phyloP scores from a whole-genome alignment of 2,329 filamentous ascomycete genomes.

The Neodidymelliopsis sp. region DNA sequence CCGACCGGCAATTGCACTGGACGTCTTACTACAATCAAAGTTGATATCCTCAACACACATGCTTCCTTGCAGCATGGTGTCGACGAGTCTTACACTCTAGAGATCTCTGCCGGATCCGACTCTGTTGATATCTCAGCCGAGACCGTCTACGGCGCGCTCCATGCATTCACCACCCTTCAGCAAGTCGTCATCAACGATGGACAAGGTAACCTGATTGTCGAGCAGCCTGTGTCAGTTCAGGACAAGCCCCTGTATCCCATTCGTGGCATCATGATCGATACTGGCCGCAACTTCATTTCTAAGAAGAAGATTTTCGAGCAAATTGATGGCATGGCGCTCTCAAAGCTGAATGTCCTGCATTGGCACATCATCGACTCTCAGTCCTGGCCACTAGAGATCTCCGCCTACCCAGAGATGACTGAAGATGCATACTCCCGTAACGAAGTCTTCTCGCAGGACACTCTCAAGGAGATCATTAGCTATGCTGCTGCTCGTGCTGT shows the following conservation, averaged over 20 bases:
- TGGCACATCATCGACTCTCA: conserved; percentile 65
- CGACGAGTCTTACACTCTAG: conserved; percentile 64
- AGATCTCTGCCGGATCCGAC: conserved; percentile 51
- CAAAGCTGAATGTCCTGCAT: conserved; percentile 65
- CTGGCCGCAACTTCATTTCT: conserved; percentile 63
- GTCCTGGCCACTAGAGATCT: conserved; percentile 62
- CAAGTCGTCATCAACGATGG: conserved; percentile 62
- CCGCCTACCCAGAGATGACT: conserved; percentile 60
- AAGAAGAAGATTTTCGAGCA: conserved; percentile 62
- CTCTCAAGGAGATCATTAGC: conserved; percentile 55
- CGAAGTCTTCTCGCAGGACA: conserved; percentile 55
- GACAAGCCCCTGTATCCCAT: conserved; percentile 62
- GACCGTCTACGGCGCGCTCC: conserved; percentile 63
- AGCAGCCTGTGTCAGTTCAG: conserved; percentile 61
- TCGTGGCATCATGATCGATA: conserved; percentile 64
- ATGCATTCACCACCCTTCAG: conserved; percentile 65
- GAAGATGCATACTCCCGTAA: conserved; percentile 62
- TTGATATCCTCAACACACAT: conserved; percentile 55
- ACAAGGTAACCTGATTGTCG: conserved; percentile 55
- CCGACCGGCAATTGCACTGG: conserved; percentile 35
- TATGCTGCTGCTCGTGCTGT: conserved; percentile 64
- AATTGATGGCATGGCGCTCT: conserved; percentile 62
- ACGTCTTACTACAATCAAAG: conserved; percentile 53
- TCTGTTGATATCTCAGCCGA: conserved; percentile 57
- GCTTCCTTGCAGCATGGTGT: conserved; percentile 63